phyloP scores from a whole-genome alignment of 1,139 yeast genomes.

The Protomyces arabidopsidicola region DNA sequence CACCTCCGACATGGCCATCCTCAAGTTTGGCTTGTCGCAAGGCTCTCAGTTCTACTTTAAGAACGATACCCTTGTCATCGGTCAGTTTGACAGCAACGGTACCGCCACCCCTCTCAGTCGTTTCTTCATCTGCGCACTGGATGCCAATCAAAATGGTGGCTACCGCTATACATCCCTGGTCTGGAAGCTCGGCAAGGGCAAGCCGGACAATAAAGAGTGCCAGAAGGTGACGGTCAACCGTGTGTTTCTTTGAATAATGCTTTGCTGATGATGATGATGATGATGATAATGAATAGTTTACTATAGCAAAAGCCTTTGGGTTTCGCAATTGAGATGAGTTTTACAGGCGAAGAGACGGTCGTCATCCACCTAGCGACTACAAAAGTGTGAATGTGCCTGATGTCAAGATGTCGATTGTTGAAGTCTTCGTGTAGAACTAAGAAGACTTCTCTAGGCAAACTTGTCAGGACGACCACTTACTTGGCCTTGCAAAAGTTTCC shows the following conservation, averaged over 20 bases:
- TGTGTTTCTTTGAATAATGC: neutral
- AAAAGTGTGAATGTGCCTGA: too few species aligned
- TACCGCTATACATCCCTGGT: constrained; percentile 1
- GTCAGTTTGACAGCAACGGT: neutral
- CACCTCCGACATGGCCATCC: constrained; percentile 4
- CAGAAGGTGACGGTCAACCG: constrained; percentile 21
- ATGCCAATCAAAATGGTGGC: neutral
- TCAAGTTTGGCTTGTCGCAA: neutral
- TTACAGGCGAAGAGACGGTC: too few species aligned
- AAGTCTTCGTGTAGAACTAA: too few species aligned
- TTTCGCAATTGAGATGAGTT: neutral
- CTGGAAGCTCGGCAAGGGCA: constrained; percentile 9
- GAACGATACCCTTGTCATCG: constrained; percentile 2
- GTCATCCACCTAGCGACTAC: too few species aligned
- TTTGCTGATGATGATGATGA: neutral
- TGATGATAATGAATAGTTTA: neutral
- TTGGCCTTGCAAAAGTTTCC: too few species aligned
- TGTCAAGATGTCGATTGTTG: too few species aligned
- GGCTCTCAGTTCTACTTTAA: constrained; percentile 1
- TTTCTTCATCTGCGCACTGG: constrained; percentile 1
- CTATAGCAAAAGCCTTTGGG: neutral
- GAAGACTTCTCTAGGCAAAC: too few species aligned
- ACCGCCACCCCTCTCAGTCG: neutral
- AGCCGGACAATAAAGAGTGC: constrained; percentile 11
- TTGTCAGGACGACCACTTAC: too few species aligned